Evolutionary conservation across 331 rosid species (phyloP).

Genomic region (Prunus yedoensis): DNA sequence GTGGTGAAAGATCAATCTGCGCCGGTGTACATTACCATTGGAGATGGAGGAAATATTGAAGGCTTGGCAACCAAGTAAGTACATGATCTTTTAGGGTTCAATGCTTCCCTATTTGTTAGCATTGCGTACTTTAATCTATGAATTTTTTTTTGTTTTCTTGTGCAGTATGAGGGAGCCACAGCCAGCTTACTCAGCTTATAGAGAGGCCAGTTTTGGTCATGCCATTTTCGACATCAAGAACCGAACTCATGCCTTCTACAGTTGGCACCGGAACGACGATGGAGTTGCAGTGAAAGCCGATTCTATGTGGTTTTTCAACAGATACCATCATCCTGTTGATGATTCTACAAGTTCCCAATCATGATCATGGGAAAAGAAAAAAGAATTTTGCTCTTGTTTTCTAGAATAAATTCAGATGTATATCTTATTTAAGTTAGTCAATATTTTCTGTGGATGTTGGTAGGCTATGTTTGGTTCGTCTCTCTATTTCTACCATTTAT

Average conservation of each 20-base stretch:
- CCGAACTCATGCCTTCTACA: conserved; percentile 68
- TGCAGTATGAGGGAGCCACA: conserved; percentile 90
- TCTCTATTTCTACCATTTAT: too few relatives aligned
- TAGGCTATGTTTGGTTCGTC: too few relatives aligned
- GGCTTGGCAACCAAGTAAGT: conserved; percentile 84
- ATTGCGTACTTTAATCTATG: not conserved
- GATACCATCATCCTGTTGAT: conserved; percentile 54
- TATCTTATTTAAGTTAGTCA: too few relatives aligned
- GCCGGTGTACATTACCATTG: conserved; percentile 90
- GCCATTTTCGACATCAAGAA: conserved; percentile 76
- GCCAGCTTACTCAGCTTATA: conserved; percentile 73
- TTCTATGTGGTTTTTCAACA: conserved; percentile 56
- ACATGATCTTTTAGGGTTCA: not conserved
- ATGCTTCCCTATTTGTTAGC: not conserved
- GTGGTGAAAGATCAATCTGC: conserved; percentile 69
- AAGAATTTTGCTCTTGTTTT: not conserved
- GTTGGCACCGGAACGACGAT: conserved; percentile 70
- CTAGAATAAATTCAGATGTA: not conserved
- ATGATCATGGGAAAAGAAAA: not conserved
- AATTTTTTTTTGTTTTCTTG: not conserved
- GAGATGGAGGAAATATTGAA: conserved; percentile 93
- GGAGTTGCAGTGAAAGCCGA: conserved; percentile 65
- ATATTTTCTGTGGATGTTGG: too few relatives aligned
- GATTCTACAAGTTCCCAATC: conserved; percentile 45
- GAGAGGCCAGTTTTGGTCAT: conserved; percentile 92